Percentiles rank a stretch among this genome's conserved stretches.
Evolutionary conservation across 805 yeast species (phyloP).

Genomic region (Blastobotrys mokoenaii): DNA sequence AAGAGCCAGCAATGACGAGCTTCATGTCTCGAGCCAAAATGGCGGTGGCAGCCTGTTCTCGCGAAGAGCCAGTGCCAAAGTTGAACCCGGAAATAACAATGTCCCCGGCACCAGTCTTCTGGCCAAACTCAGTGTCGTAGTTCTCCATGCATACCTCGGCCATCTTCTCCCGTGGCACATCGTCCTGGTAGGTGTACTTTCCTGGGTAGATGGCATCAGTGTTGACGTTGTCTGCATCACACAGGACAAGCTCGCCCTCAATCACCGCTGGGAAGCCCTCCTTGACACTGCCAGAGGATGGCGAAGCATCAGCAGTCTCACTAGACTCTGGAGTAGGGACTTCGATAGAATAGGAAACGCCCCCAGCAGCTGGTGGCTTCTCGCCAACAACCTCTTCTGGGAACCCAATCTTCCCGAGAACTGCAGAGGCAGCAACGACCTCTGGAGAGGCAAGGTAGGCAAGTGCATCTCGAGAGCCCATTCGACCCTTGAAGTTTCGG

Average conservation of each 20-base stretch:
- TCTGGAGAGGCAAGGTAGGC: slow-evolving; percentile 97
- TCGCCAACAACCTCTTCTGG: slow-evolving; percentile 76
- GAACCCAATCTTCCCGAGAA: slow-evolving; percentile 87
- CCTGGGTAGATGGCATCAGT: slow-evolving; percentile 99
- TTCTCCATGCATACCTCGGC: slow-evolving; percentile 99
- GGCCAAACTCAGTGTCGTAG: slow-evolving; percentile 82
- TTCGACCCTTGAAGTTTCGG: slow-evolving; percentile 97
- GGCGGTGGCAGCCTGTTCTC: slow-evolving; percentile 99
- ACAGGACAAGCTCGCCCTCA: slow-evolving; percentile 84
- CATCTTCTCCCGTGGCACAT: slow-evolving; percentile 89
- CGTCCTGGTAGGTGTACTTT: slow-evolving; percentile 97
- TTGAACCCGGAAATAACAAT: slow-evolving; percentile 88
- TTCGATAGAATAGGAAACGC: slow-evolving; percentile 36
- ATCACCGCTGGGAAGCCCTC: slow-evolving; percentile 88
- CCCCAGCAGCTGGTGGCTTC: slow-evolving; percentile 39
- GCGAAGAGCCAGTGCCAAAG: slow-evolving; percentile 96
- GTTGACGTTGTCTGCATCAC: slow-evolving; percentile 90
- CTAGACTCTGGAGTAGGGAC: too few species aligned
- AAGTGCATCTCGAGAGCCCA: slow-evolving; percentile 95
- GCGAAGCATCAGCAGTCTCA: slow-evolving; percentile 24
- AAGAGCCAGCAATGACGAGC: slow-evolving; percentile 92
- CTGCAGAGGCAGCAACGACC: slow-evolving; percentile 96
- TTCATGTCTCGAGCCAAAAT: slow-evolving; percentile 89
- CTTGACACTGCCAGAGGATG: slow-evolving; percentile 58
- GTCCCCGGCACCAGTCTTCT: slow-evolving; percentile 78